phyloP scores from a whole-genome alignment of 2,329 filamentous ascomycete genomes.

The Cercospora janseana region DNA sequence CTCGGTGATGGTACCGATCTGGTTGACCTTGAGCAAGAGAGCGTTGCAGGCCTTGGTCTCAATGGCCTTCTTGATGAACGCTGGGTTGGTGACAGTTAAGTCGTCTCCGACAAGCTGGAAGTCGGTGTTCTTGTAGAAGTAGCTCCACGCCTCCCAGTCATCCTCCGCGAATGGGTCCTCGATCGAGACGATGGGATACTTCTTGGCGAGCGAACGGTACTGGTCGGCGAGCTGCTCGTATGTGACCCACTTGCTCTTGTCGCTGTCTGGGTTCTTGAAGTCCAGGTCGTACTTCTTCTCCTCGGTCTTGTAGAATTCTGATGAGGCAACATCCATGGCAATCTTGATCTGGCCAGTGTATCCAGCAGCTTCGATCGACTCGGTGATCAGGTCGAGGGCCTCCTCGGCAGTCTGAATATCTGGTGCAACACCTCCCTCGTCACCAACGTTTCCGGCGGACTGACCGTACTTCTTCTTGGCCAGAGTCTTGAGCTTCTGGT shows the following conservation, averaged over 20 bases:
- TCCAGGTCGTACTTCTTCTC: constrained; percentile 99
- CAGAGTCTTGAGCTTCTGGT: constrained; percentile 93
- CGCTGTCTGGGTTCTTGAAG: constrained; percentile 99
- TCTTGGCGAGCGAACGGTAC: constrained; percentile 77
- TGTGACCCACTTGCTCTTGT: constrained; percentile 95
- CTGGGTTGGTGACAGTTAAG: constrained; percentile 97
- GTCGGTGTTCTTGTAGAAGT: constrained; percentile 99
- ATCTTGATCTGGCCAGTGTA: constrained; percentile 97
- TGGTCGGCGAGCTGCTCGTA: constrained; percentile 94
- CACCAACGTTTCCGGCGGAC: constrained; percentile 97
- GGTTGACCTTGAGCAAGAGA: constrained; percentile 99
- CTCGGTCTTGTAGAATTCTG: constrained; percentile 96
- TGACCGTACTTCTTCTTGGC: constrained; percentile 99
- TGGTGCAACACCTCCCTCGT: constrained; percentile 98
- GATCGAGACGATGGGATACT: constrained; percentile 98
- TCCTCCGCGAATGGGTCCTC: constrained; percentile 99
- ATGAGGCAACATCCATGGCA: constrained; percentile 98
- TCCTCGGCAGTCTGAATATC: constrained; percentile 97
- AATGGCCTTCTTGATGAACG: constrained; percentile 99
- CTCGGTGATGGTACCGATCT: constrained; percentile 98
- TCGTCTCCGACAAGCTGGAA: constrained; percentile 99
- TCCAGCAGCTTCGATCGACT: constrained; percentile 89
- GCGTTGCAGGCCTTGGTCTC: constrained; percentile 99
- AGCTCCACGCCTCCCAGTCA: constrained; percentile 99
- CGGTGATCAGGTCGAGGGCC: constrained; percentile 92